phyloP scores from a whole-genome alignment of 176 grass and related monocot genomes.

The Paspalum vaginatum region DNA sequence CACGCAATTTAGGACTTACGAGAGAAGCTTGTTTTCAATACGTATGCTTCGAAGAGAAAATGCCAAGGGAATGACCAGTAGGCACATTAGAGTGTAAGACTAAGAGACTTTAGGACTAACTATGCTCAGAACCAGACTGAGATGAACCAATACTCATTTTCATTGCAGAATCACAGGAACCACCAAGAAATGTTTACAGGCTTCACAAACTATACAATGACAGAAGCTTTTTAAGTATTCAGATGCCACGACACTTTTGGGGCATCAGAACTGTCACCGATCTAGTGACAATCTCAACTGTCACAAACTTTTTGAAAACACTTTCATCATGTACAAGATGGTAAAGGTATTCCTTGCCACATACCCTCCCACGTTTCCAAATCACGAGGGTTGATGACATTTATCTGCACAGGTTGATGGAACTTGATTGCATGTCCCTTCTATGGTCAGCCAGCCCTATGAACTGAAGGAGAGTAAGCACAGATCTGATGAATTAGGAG shows the following conservation, averaged over 20 bases:
- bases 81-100: too few relatives aligned
- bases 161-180: neutral
- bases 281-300: slow-evolving; percentile 8
- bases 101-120: too few relatives aligned
- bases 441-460: slow-evolving; percentile 7
- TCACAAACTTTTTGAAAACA: slow-evolving; percentile 21
- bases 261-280: slow-evolving; percentile 21
- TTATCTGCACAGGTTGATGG: slow-evolving; percentile 36
- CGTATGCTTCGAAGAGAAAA: too few relatives aligned
- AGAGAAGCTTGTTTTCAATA: too few relatives aligned
- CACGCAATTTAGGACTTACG: too few relatives aligned
- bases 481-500: slow-evolving; percentile 40
- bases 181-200: neutral
- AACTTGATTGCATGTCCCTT: neutral
- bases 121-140: too few relatives aligned
- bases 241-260: slow-evolving; percentile 27
- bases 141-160: neutral
- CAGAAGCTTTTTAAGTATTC: slow-evolving; percentile 29
- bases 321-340: slow-evolving; percentile 34
- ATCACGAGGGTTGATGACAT: slow-evolving; percentile 33
- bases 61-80: too few relatives aligned
- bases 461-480: slow-evolving; percentile 56
- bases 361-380: slow-evolving; percentile 47
- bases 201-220: slow-evolving; percentile 36
- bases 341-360: slow-evolving; percentile 34